Evolutionary conservation across 768 basidiomycete species (phyloP).

Genomic region (Postia placenta): DNA sequence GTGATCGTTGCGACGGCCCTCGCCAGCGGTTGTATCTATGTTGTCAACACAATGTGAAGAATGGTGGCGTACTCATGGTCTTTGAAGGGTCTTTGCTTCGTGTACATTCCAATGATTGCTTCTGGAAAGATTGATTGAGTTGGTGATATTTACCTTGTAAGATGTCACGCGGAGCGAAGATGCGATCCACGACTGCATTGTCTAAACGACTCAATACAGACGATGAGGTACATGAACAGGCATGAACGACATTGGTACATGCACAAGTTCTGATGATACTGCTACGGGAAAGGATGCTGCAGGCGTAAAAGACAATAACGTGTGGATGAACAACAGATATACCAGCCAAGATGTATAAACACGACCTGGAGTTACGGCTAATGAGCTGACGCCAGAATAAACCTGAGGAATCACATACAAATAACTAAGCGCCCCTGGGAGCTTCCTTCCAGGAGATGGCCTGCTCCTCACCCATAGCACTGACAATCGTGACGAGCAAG

Average conservation of each 20-base stretch:
- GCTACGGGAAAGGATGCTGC: constrained; percentile 18
- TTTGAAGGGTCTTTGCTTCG: no score
- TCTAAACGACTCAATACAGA: not conserved
- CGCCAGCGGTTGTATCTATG: constrained; percentile 38
- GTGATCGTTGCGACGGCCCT: constrained; percentile 41
- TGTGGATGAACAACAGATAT: constrained; percentile 17
- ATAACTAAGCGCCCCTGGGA: constrained; percentile 46
- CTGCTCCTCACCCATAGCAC: constrained; percentile 93
- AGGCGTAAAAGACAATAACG: constrained; percentile 12
- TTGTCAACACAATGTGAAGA: constrained; percentile 49
- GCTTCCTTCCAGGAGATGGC: constrained; percentile 88
- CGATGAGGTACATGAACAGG: constrained; percentile 6
- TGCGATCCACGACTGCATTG: not conserved
- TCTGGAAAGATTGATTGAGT: not conserved
- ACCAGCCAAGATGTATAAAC: constrained; percentile 12
- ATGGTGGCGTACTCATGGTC: not conserved
- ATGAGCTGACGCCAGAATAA: no score
- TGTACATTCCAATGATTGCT: no score
- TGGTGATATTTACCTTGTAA: not conserved
- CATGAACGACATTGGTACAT: constrained; percentile 15
- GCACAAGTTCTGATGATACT: constrained; percentile 17
- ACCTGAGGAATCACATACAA: not conserved
- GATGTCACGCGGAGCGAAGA: not conserved
- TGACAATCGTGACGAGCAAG: constrained; percentile 77
- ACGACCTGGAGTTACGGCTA: not conserved